Evolutionary conservation across 208 protist genomes (phyloP).

Genomic region (Leishmania guyanensis): DNA sequence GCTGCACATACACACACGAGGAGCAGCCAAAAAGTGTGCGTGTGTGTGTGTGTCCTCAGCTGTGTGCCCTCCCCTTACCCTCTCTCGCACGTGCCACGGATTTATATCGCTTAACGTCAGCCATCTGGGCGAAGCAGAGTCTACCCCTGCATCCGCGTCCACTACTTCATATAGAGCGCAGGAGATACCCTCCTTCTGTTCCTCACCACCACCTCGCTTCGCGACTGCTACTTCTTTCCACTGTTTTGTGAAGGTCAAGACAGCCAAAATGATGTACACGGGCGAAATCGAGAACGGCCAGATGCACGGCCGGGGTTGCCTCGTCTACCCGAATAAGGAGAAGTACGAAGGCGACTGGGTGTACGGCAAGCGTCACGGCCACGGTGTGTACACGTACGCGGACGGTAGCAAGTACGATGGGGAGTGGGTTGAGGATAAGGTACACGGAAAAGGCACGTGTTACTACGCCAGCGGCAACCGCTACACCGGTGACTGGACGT

Average conservation of each 20-base stretch:
- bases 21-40: not conserved
- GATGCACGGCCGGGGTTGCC: constrained; percentile 95
- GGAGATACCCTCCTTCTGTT: not conserved
- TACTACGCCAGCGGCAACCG: constrained; percentile 90
- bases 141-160: not conserved
- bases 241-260: not conserved
- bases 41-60: not conserved
- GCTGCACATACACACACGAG: not conserved
- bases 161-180: not conserved
- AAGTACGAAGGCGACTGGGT: constrained; percentile 95
- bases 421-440: constrained; percentile 95
- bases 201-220: constrained; percentile 8
- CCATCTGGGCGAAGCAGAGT: not conserved
- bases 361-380: constrained; percentile 93
- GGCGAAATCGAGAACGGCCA: constrained; percentile 96
- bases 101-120: not conserved
- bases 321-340: constrained; percentile 95
- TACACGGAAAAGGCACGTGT: constrained; percentile 93
- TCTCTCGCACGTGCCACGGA: not conserved
- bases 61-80: not conserved
- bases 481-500: constrained; percentile 91
- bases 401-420: constrained; percentile 93
- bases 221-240: constrained; percentile 1
- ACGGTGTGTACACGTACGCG: constrained; percentile 92
- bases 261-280: constrained; percentile 93